phyloP scores from a whole-genome alignment of 371 early-diverging fungal genomes.

The Mucor piriformis region DNA sequence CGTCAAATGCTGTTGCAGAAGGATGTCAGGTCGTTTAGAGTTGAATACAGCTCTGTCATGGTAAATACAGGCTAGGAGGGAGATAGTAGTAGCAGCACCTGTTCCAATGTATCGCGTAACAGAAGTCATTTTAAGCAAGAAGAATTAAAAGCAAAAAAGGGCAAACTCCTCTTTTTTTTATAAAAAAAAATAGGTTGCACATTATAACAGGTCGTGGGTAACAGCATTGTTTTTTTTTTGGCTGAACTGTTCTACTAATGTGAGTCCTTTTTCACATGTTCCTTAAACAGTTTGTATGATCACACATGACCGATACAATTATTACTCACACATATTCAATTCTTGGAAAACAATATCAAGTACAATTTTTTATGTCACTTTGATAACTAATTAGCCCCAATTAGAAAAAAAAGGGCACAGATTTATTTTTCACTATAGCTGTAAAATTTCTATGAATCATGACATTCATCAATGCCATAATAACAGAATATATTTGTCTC shows the following conservation, averaged over 20 bases:
- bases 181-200: not conserved
- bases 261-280: conserved; percentile 9
- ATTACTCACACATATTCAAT: not conserved
- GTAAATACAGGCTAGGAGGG: conserved; percentile 26
- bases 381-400: not conserved
- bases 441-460: no score
- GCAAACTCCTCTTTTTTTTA: not conserved
- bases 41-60: conserved; percentile 30
- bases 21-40: conserved; percentile 24
- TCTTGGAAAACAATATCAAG: not conserved
- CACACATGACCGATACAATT: no score
- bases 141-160: not conserved
- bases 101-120: conserved; percentile 12
- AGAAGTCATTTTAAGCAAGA: conserved; percentile 1
- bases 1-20: conserved; percentile 58
- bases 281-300: conserved; percentile 2
- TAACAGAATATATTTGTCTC: no score
- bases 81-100: conserved; percentile 16
- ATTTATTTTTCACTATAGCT: no score
- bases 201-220: not conserved
- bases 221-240: conserved; percentile 6
- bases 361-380: no score
- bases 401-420: no score
- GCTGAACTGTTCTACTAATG: not conserved
- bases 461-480: no score